Base-by-base conservation (phyloP, 768 basidiomycete genomes). In the Scleroderma citrinum region DNA sequence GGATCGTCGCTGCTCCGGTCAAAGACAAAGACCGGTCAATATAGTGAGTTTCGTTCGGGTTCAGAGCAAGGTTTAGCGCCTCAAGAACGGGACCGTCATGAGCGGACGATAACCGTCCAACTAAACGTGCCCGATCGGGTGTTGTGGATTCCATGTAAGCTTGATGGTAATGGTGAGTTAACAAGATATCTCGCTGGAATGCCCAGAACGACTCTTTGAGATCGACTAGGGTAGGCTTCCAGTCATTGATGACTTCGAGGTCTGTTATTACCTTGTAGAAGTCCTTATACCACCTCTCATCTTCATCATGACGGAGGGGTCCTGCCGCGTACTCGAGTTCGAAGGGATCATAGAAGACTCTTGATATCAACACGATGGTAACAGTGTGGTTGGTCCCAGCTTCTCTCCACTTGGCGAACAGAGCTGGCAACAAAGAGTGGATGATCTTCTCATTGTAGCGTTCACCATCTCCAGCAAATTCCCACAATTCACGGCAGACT, bases 391-490 rank as follows among this genome's bases (percentile, higher is more conserved):
- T 94, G 23, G 95, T 90, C 31, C 84, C 82, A 4, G 84, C 77
- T 48, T 87, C 83, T 39, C 78, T 73, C 93, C 93, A 98, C 53
- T 83, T 85, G 11, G 77, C 66, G 58, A 97, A 93, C 3, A 98
- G 77, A 13, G 87, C 79, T 1, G 95, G 93, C 7, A 99, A 80
- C 71, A 97, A 97, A 3, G 93, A 91, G 63, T 97, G 93, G 2
- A 95, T 87, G n/a, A 95, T 88, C 70, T 98, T 98, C 65, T 98
- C 96, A 62, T 91, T 87, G 68, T 87, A 92, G 5, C 94, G 81
- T 65, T 96, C 93, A 20, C 96, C 96, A 53, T 98, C 96, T 31
- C 90, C 92, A 20, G 93, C 80, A 61, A 98, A 98, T 59, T 96
- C 90, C 91, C 92, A 98, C 47, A 96, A 80, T 62, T 98, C 96